These are phyloP conservation scores for Erysimum cheiranthoides DNA, from an alignment of 345 rosid species.

Conservation along the genomic window DNA sequence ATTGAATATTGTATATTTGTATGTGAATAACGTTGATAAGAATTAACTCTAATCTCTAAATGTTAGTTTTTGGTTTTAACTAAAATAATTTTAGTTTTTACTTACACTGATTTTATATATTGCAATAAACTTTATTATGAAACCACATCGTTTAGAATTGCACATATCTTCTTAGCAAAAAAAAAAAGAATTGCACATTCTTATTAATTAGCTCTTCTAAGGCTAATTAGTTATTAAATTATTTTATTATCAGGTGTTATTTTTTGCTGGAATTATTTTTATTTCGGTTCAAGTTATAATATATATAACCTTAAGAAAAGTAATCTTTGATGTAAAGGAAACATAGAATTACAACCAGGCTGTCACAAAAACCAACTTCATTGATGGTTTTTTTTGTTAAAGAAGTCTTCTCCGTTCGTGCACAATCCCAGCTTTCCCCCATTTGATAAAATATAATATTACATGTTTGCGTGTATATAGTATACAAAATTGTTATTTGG, in stretches of 20 bases:
- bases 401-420: slow-evolving; percentile 31
- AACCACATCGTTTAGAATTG: not conserved
- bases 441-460: slow-evolving; percentile 17
- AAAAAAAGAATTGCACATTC: too few relatives aligned
- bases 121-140: not conserved
- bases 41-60: not conserved
- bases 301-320: not conserved
- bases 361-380: slow-evolving; percentile 28
- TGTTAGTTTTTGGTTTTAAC: not conserved
- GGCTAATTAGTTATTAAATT: too few relatives aligned
- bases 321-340: not conserved
- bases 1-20: not conserved
- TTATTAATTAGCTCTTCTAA: too few relatives aligned
- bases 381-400: slow-evolving; percentile 18
- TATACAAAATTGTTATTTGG: slow-evolving; percentile 32
- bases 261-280: too few relatives aligned
- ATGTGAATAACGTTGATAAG: not conserved
- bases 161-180: too few relatives aligned
- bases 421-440: slow-evolving; percentile 24
- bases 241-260: too few relatives aligned
- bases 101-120: too few relatives aligned
- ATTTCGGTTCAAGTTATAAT: too few relatives aligned
- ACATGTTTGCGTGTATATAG: slow-evolving; percentile 25
- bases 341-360: slow-evolving; percentile 14
- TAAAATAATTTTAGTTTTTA: not conserved